Evolutionary conservation across 2,329 filamentous ascomycete species (phyloP).

Genomic region (Botrytis sinoallii): DNA sequence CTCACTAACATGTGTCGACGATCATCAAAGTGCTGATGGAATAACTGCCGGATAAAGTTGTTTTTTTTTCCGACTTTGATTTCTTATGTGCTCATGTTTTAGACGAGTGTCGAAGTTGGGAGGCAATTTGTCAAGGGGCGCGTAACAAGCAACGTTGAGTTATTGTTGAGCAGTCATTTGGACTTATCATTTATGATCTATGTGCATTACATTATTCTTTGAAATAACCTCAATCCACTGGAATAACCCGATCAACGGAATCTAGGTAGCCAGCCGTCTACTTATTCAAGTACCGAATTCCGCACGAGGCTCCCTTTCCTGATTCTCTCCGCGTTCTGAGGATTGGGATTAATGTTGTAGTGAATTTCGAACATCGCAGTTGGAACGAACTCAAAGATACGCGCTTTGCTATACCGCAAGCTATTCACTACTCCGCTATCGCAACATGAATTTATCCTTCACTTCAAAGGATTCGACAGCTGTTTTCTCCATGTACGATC

Average conservation of each 20-base stretch:
- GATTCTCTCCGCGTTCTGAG: background rate
- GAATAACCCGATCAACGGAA: too few species aligned
- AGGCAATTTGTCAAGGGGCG: too few species aligned
- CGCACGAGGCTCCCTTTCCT: background rate
- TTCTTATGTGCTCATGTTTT: too few species aligned
- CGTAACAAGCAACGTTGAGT: background rate
- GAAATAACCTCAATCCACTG: background rate
- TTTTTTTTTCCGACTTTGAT: background rate
- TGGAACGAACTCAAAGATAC: background rate
- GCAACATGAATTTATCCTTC: background rate
- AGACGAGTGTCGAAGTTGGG: background rate
- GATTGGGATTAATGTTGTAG: background rate
- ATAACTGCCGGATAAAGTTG: too few species aligned
- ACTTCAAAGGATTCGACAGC: background rate
- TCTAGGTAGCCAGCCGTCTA: background rate
- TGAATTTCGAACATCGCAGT: background rate
- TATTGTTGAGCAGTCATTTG: background rate
- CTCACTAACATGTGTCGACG: background rate
- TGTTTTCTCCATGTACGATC: background rate
- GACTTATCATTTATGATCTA: background rate
- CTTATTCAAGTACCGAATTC: background rate
- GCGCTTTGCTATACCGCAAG: background rate
- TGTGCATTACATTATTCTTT: background rate
- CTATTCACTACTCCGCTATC: background rate
- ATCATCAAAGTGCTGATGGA: too few species aligned